Conservation (phyloP, 768 basidiomycete species). For the Rhizopogon vinicolor region DNA sequence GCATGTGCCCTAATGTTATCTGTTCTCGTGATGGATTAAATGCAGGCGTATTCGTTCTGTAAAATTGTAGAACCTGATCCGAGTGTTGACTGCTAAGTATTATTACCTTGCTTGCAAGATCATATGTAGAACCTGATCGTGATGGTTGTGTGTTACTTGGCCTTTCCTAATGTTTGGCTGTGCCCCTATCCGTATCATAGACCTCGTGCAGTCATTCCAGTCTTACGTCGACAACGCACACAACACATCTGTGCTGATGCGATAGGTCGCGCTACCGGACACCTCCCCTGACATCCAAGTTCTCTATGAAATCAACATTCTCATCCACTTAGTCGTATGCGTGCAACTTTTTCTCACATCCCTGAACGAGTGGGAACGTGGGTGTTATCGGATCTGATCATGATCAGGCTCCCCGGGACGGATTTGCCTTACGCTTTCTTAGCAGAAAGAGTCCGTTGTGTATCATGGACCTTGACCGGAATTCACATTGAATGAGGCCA, state of each 20-base stretch:
- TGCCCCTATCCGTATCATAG: neutral
- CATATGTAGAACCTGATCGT: no score
- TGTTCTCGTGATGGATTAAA: neutral
- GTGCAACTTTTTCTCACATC: slow-evolving; percentile 13
- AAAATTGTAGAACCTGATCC: neutral
- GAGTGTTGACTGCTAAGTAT: neutral
- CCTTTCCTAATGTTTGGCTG: no score
- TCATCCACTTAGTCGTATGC: slow-evolving; percentile 1
- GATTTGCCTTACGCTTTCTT: slow-evolving; percentile 9
- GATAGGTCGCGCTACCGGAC: neutral
- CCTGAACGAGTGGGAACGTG: neutral
- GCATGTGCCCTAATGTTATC: neutral
- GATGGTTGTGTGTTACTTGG: no score
- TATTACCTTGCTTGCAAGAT: neutral
- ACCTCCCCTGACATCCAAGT: neutral
- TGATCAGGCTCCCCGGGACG: slow-evolving; percentile 13
- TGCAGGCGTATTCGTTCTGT: neutral
- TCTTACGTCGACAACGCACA: slow-evolving; percentile 26
- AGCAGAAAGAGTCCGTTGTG: slow-evolving; percentile 4
- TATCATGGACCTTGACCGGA: slow-evolving; percentile 8
- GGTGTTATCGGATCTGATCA: slow-evolving; percentile 9
- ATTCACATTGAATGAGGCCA: neutral
- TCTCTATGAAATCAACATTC: neutral
- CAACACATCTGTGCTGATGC: slow-evolving; percentile 12
- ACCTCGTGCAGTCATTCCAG: neutral